A percentile compares a stretch with the other conserved stretches of the same genome.
Conservation (phyloP, 768 basidiomycete species). For the Boletus barrowsii region DNA sequence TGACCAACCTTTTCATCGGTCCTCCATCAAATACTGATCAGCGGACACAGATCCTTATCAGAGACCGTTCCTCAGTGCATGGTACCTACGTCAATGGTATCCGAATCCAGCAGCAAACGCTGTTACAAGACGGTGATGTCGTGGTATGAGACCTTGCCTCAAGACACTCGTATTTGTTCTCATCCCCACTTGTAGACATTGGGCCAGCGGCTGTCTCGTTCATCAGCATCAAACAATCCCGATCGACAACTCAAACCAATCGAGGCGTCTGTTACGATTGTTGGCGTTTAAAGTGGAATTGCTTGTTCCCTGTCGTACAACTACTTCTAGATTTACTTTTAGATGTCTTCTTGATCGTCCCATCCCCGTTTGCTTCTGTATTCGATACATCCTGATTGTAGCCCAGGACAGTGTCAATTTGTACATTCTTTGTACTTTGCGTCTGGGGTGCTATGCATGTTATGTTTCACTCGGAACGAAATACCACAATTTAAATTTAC, state of each 20-base stretch:
- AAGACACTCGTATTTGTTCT: neutral
- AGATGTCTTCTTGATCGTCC: neutral
- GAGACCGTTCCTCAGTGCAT: slow-evolving; percentile 44
- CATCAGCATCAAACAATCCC: slow-evolving; percentile 37
- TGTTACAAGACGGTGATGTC: slow-evolving; percentile 41
- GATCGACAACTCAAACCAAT: slow-evolving; percentile 47
- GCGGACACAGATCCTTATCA: slow-evolving; percentile 39
- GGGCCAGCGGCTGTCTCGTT: slow-evolving; percentile 38
- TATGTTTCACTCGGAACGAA: neutral
- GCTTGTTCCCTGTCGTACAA: neutral
- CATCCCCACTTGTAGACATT: slow-evolving; percentile 34
- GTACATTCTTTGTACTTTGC: neutral
- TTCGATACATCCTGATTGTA: neutral
- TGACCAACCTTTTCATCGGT: slow-evolving; percentile 11
- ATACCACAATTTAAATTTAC: neutral
- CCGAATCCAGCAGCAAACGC: slow-evolving; percentile 36
- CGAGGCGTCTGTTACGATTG: slow-evolving; percentile 38
- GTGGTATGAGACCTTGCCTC: slow-evolving; percentile 34
- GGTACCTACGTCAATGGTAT: slow-evolving; percentile 49
- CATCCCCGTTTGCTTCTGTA: slow-evolving; percentile 1
- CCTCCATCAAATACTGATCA: slow-evolving; percentile 7
- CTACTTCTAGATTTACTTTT: neutral
- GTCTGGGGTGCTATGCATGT: neutral
- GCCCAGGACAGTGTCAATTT: neutral
- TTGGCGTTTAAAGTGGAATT: slow-evolving; percentile 26